phyloP scores from a whole-genome alignment of 306 rosid species.

The Gastrolobium bilobum region DNA sequence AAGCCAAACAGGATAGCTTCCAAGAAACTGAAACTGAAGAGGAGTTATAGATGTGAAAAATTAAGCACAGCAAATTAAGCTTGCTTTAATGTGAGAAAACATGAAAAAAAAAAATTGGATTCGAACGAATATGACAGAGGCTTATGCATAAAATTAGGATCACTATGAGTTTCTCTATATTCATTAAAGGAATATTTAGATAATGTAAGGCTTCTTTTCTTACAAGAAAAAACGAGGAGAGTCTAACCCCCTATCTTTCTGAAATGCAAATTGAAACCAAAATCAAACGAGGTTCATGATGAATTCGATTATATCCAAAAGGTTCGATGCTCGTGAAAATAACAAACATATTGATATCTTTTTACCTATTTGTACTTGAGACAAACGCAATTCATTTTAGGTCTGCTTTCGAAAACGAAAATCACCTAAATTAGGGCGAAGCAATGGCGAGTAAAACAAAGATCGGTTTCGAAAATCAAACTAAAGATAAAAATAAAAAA shows the following conservation, averaged over 20 bases:
- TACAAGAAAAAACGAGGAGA: neutral
- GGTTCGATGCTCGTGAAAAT: neutral
- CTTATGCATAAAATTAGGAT: slow-evolving; percentile 4
- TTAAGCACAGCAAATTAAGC: neutral
- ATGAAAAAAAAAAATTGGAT: neutral
- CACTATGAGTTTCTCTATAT: neutral
- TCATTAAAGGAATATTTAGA: neutral
- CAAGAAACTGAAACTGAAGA: slow-evolving; percentile 32
- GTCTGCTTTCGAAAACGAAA: neutral
- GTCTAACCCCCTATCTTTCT: neutral
- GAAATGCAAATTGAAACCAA: slow-evolving; percentile 27
- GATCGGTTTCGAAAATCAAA: neutral
- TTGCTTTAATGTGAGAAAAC: neutral
- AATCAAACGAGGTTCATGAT: neutral
- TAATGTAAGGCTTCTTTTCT: neutral
- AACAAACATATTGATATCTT: neutral
- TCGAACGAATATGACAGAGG: neutral
- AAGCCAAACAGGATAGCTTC: slow-evolving; percentile 38
- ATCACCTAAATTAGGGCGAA: neutral
- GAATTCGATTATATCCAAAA: neutral
- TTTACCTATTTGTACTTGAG: neutral
- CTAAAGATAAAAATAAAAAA: neutral
- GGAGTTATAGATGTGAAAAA: neutral
- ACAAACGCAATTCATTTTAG: neutral
- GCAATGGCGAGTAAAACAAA: slow-evolving; percentile 14